Evolutionary conservation across 2,329 filamentous ascomycete species (phyloP).

Genomic region (Colletotrichum sp.): DNA sequence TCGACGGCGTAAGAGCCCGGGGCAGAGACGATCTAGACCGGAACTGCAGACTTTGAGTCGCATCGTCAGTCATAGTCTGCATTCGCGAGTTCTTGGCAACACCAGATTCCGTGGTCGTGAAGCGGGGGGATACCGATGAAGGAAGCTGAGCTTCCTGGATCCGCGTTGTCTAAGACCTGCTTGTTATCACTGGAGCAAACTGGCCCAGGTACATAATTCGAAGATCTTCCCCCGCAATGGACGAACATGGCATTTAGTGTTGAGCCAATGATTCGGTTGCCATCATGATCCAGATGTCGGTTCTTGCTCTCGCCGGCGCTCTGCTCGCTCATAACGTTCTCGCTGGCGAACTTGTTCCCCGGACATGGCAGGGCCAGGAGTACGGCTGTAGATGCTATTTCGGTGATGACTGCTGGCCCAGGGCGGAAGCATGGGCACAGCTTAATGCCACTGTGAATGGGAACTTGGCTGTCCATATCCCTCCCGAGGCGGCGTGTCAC

Average conservation of each 20-base stretch:
- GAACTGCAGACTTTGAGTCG: neutral
- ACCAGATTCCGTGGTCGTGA: neutral
- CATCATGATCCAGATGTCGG: neutral
- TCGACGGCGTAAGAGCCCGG: neutral
- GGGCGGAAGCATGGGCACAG: constrained; percentile 39
- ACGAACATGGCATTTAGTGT: fast-evolving
- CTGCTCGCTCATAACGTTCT: neutral
- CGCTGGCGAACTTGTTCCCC: neutral
- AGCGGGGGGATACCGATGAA: neutral
- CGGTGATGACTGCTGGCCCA: constrained; percentile 55
- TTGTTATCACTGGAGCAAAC: neutral
- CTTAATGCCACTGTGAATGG: constrained; percentile 56
- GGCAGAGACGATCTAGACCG: neutral
- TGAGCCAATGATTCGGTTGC: neutral
- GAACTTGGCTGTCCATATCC: constrained; percentile 52
- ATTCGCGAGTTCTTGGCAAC: neutral
- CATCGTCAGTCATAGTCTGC: neutral
- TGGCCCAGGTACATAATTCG: neutral
- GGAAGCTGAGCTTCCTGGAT: neutral
- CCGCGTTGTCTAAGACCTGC: neutral
- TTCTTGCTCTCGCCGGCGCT: neutral
- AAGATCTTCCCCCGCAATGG: neutral
- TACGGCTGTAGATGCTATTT: constrained; percentile 49
- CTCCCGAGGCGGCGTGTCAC: constrained; percentile 52
- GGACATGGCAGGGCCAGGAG: neutral